These are phyloP conservation scores for Phytophthora sp. DNA, from an alignment of 352 stramenopile species.

Conservation along the genomic window DNA sequence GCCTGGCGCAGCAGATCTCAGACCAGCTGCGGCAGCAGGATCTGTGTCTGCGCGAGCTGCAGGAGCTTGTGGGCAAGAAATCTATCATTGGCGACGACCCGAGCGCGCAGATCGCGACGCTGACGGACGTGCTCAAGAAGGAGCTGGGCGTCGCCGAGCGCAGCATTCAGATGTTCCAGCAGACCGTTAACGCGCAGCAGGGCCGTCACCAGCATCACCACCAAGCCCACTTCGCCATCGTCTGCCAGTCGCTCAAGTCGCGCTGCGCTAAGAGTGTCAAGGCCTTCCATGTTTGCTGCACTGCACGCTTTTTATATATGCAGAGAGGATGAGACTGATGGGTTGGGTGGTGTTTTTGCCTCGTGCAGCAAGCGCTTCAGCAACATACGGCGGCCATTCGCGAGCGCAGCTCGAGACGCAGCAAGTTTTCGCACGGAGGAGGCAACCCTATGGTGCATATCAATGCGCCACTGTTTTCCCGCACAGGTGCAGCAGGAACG, in stretches of 20 bases:
- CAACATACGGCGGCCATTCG: constrained; percentile 72
- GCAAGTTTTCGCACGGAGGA: constrained; percentile 82
- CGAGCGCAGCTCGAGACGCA: constrained; percentile 76
- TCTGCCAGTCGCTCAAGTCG: constrained; percentile 81
- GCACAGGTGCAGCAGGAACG: constrained; percentile 37
- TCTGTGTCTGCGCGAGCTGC: constrained; percentile 75
- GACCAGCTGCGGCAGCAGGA: constrained; percentile 85
- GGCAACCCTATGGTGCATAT: constrained; percentile 81
- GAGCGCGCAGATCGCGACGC: constrained; percentile 73
- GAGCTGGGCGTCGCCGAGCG: constrained; percentile 67
- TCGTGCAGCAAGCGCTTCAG: constrained; percentile 62
- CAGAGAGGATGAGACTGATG: constrained; percentile 7
- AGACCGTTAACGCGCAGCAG: constrained; percentile 55
- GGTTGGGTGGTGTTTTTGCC: constrained; percentile 20
- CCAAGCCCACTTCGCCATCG: constrained; percentile 80
- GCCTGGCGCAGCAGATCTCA: constrained; percentile 78
- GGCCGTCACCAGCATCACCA: constrained; percentile 70
- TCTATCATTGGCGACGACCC: constrained; percentile 81
- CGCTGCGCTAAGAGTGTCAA: constrained; percentile 85
- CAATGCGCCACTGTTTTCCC: constrained; percentile 75
- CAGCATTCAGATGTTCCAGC: constrained; percentile 74
- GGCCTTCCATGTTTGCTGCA: constrained; percentile 67
- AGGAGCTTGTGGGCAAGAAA: constrained; percentile 77
- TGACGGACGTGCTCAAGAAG: constrained; percentile 84
- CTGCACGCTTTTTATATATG: too few species aligned